A percentile compares a stretch with the other conserved stretches of the same genome.
phyloP scores from a whole-genome alignment of 768 basidiomycete genomes.

The Strobilomyces confusus region DNA sequence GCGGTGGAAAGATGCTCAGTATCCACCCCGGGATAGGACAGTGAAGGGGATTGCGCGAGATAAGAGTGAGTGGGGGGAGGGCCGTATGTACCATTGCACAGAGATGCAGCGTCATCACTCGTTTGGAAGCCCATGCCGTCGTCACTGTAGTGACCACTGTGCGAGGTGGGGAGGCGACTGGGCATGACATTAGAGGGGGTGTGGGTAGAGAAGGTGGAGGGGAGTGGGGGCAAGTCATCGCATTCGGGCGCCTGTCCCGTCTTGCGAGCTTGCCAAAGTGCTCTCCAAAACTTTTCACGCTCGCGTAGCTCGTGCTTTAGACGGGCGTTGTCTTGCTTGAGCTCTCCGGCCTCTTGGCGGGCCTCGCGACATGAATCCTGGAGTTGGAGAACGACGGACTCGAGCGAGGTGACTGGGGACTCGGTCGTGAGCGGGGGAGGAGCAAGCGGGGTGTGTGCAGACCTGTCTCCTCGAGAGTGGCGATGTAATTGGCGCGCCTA shows the following conservation, averaged over 20 bases:
- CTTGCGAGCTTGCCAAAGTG: conserved; percentile 65
- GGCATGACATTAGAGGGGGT: conserved; percentile 30
- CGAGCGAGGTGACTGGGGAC: conserved; percentile 68
- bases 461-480: conserved; percentile 83
- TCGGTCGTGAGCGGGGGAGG: conserved; percentile 15
- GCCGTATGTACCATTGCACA: conserved; percentile 44
- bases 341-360: conserved; percentile 54
- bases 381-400: conserved; percentile 78
- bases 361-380: conserved; percentile 77
- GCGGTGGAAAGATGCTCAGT: conserved; percentile 27
- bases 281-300: conserved; percentile 70
- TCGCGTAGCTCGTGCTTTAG: conserved; percentile 63
- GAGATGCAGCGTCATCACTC: conserved; percentile 41
- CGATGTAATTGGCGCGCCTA: conserved; percentile 77
- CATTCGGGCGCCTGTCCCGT: conserved; percentile 46
- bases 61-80: conserved; percentile 37
- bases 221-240: conserved; percentile 50
- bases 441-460: conserved; percentile 5
- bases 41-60: conserved; percentile 45
- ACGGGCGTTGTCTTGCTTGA: conserved; percentile 62
- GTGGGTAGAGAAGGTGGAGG: conserved; percentile 40
- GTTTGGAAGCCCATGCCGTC: conserved; percentile 48
- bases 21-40: conserved; percentile 35
- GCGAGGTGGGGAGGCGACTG: conserved; percentile 38
- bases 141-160: conserved; percentile 34